Evolutionary conservation across 2,329 filamentous ascomycete genomes (phyloP), one percentile per base, ranked within the genome.

Genomic region (Fusarium chuoi): DNA sequence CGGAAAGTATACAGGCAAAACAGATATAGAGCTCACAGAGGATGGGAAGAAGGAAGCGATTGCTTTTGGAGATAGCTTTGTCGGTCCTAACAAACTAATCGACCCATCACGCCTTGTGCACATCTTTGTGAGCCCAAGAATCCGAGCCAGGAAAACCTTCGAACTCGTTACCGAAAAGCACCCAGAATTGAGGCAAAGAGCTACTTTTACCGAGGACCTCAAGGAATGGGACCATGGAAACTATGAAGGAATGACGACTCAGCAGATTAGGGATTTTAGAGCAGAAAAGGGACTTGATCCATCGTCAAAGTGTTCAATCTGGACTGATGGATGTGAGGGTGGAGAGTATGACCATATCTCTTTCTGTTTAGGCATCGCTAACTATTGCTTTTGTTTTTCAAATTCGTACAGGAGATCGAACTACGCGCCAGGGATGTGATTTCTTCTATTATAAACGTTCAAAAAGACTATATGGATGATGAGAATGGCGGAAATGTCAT

Each of bases 341-440:
- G 48, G 48, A 8, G 48, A 52, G 30, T 52, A 52, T 10, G n/a
- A 7, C 6, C 20, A 2, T 17, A 24, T 36, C 8, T 36, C 8
- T 4, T 24, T 52, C 17, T 36, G 0, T 24, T 26, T 20, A 15
- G 3, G 17, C 12, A 20, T 15, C 18, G 48, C 30, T 52, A 20
- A 52, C n/a, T 36, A 1, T 7, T 7, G 4, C 1, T 4, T 20
- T 14, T 11, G 1, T 9, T 13, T 7, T 20, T 7, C 48, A 52
- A 30, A 20, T 36, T n/a, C 20, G 48, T 36, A 15, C 8, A 52
- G 6, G 17, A 52, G 3, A 36, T 52, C 4, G 12, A 20, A 36
- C n/a, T 4, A 14, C 48, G 48, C 4, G 48, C n/a, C 4, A 14
- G 11, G 1, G 30, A 10, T 14, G 30, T 36, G 17, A 36, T 52